Percentiles rank a stretch among this genome's conserved stretches.
phyloP scores from a whole-genome alignment of 345 rosid genomes.

The Combretum micranthum region DNA sequence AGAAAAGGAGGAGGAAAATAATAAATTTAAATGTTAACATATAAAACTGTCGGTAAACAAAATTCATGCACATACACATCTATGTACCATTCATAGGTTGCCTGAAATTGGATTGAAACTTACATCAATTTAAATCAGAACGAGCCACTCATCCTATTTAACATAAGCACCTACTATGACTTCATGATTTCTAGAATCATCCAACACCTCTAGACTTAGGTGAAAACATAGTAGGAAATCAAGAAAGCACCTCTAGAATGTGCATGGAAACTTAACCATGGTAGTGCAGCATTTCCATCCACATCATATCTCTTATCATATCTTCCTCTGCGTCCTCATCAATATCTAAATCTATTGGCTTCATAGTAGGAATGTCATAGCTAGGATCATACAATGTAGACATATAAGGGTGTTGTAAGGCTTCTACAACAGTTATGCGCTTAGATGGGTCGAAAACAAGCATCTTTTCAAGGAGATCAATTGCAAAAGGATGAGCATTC shows the following conservation, averaged over 20 bases:
- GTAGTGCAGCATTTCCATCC: constrained; percentile 70
- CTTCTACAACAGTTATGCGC: constrained; percentile 72
- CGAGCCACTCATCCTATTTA: too few species aligned
- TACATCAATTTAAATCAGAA: too few species aligned
- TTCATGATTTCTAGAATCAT: too few species aligned
- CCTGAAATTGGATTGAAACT: too few species aligned
- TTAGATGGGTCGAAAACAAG: constrained; percentile 77
- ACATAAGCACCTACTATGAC: too few species aligned
- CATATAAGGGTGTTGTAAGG: constrained; percentile 85
- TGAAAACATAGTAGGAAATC: background rate
- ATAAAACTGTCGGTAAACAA: too few species aligned
- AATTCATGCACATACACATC: too few species aligned
- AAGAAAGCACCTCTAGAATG: constrained; percentile 21
- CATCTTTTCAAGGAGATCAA: constrained; percentile 74
- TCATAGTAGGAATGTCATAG: constrained; percentile 54
- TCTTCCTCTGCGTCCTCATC: constrained; percentile 64
- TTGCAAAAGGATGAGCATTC: constrained; percentile 54
- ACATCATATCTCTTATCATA: constrained; percentile 75
- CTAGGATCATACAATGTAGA: constrained; percentile 42
- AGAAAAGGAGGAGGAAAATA: too few species aligned
- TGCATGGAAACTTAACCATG: constrained; percentile 41
- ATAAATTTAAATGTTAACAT: too few species aligned
- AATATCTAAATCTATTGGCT: constrained; percentile 65
- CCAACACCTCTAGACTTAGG: too few species aligned
- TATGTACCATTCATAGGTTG: too few species aligned